These are phyloP conservation scores for Astraeus odoratus DNA, from an alignment of 768 basidiomycete species.

Conservation along the genomic window DNA sequence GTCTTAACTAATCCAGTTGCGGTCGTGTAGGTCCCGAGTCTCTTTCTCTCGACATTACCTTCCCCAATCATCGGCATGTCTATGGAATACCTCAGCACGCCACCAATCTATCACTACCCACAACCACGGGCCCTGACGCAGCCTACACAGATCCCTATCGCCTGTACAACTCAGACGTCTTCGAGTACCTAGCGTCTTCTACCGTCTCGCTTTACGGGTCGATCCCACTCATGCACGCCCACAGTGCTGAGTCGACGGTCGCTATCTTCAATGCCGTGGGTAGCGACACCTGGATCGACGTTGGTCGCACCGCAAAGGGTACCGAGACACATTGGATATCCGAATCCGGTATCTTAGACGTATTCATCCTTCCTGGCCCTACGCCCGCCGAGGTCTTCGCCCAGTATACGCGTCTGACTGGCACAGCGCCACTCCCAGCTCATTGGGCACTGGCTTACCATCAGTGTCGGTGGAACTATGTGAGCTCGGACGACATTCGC, in stretches of 20 bases:
- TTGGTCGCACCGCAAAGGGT: slow-evolving; percentile 61
- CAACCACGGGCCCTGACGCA: slow-evolving; percentile 73
- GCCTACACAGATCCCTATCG: slow-evolving; percentile 88
- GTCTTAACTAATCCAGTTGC: neutral
- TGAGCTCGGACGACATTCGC: slow-evolving; percentile 82
- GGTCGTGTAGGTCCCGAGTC: slow-evolving; percentile 80
- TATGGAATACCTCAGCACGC: slow-evolving; percentile 98
- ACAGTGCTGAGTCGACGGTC: slow-evolving; percentile 80
- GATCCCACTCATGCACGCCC: slow-evolving; percentile 91
- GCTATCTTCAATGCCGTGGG: slow-evolving; percentile 82
- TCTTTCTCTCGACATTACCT: slow-evolving; percentile 84
- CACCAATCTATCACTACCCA: slow-evolving; percentile 80
- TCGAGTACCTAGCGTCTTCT: slow-evolving; percentile 85
- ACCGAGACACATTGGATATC: slow-evolving; percentile 96
- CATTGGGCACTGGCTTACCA: slow-evolving; percentile 92
- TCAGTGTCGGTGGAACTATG: slow-evolving; percentile 98
- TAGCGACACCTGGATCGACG: slow-evolving; percentile 94
- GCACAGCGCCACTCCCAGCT: slow-evolving; percentile 81
- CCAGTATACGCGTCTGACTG: slow-evolving; percentile 83
- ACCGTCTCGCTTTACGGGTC: slow-evolving; percentile 83
- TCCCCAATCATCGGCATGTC: slow-evolving; percentile 85
- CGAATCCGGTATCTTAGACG: slow-evolving; percentile 92
- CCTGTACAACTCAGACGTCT: slow-evolving; percentile 92
- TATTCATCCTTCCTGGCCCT: slow-evolving; percentile 92
- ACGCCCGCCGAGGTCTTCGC: slow-evolving; percentile 73